Evolutionary conservation across 331 rosid genomes (phyloP).

Genomic region (Ulmus americana): DNA sequence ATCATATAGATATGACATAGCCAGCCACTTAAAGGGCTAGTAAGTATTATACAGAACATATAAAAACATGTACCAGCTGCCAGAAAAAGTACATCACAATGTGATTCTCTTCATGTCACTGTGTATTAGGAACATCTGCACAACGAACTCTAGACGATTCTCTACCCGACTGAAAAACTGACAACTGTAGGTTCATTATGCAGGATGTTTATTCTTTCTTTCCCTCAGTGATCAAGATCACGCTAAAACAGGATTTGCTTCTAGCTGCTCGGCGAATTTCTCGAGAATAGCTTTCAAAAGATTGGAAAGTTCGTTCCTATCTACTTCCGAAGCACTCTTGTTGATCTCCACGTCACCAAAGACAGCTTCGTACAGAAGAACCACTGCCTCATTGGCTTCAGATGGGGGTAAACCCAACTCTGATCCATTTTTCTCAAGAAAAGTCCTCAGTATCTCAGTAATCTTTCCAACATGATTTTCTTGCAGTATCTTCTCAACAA

Average conservation of each 20-base stretch:
- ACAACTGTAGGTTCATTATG: neutral
- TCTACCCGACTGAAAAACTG: neutral
- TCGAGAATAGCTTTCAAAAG: slow-evolving; percentile 50
- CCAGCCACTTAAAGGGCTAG: neutral
- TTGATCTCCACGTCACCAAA: slow-evolving; percentile 47
- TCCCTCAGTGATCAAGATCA: slow-evolving; percentile 34
- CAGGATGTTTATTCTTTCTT: neutral
- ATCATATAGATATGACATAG: neutral
- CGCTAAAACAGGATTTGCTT: slow-evolving; percentile 60
- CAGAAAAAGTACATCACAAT: neutral
- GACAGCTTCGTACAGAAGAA: slow-evolving; percentile 55
- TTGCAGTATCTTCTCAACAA: slow-evolving; percentile 39
- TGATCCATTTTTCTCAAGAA: slow-evolving; percentile 48
- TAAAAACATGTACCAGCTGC: neutral
- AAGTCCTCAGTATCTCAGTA: slow-evolving; percentile 44
- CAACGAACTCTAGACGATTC: neutral
- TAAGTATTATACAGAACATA: neutral
- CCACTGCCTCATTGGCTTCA: slow-evolving; percentile 55
- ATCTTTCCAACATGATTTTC: slow-evolving; percentile 38
- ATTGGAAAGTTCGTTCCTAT: slow-evolving; percentile 34
- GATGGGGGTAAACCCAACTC: slow-evolving; percentile 59
- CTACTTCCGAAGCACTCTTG: slow-evolving; percentile 28
- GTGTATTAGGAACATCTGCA: neutral
- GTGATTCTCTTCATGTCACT: slow-evolving; percentile 1
- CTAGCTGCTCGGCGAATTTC: slow-evolving; percentile 71